Evolutionary conservation across 2,329 filamentous ascomycete species (phyloP).

Genomic region (Nemania sp.): DNA sequence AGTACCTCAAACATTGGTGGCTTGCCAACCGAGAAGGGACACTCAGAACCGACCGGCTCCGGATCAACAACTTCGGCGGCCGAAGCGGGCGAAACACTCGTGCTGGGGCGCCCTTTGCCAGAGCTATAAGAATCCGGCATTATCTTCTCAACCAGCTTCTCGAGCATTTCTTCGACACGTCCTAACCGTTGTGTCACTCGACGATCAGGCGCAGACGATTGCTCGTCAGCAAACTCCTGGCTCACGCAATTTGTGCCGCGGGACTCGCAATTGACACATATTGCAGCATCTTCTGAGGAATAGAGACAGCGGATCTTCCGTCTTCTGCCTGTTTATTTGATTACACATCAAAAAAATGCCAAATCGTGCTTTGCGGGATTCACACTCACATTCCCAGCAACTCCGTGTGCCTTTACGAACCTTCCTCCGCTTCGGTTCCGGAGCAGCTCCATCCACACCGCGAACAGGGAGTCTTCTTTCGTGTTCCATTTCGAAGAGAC

Average conservation of each 20-base stretch:
- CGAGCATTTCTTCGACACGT: conserved; percentile 61
- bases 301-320: conserved; percentile 64
- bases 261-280: conserved; percentile 59
- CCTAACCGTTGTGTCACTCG: conserved; percentile 58
- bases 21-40: conserved; percentile 48
- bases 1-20: conserved; percentile 50
- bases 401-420: conserved; percentile 66
- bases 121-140: conserved; percentile 46
- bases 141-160: conserved; percentile 58
- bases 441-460: conserved; percentile 32
- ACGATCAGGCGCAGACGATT: conserved; percentile 52
- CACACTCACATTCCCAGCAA: conserved; percentile 65
- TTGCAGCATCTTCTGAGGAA: conserved; percentile 52
- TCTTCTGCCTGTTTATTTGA: conserved; percentile 51
- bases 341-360: conserved; percentile 14
- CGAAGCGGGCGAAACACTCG: conserved; percentile 46
- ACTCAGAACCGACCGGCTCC: conserved; percentile 46
- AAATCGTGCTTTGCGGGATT: background rate
- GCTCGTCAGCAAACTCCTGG: conserved; percentile 59
- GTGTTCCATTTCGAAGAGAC: conserved; percentile 17
- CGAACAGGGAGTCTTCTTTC: conserved; percentile 35
- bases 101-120: conserved; percentile 43
- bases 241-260: conserved; percentile 58
- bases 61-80: conserved; percentile 45
- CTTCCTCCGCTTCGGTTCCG: conserved; percentile 55